Conservation (phyloP, 108 stramenopile species). For the Chaetoceros tenuissimus region DNA sequence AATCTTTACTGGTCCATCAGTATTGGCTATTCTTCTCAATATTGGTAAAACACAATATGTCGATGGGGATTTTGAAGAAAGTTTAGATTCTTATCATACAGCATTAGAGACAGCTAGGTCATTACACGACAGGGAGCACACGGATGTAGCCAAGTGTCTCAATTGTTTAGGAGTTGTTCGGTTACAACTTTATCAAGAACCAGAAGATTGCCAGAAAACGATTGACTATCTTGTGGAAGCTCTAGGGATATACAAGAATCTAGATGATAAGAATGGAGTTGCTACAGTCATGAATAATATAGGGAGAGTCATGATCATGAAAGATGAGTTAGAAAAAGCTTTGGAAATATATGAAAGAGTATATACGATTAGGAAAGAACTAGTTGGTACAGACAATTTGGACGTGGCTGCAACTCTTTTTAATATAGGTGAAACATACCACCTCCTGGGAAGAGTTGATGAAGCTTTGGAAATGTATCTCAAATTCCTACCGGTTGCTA, state of each 20-base stretch:
- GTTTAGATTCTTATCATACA: constrained; percentile 22
- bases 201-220: background rate
- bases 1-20: too few species aligned
- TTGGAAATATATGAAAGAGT: constrained; percentile 36
- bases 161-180: constrained; percentile 49
- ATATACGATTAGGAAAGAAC: constrained; percentile 20
- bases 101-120: constrained; percentile 15
- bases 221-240: constrained; percentile 3
- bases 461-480: constrained; percentile 44
- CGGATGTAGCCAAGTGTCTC: constrained; percentile 9
- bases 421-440: constrained; percentile 54
- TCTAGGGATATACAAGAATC: background rate
- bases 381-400: constrained; percentile 35
- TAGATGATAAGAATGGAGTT: constrained; percentile 18
- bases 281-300: constrained; percentile 57
- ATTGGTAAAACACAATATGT: constrained; percentile 46
- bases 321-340: constrained; percentile 35
- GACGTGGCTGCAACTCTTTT: constrained; percentile 46
- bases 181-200: constrained; percentile 22
- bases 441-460: constrained; percentile 40
- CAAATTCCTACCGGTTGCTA: constrained; percentile 43
- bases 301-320: constrained; percentile 49
- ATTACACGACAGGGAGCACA: too few species aligned
- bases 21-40: constrained; percentile 43
- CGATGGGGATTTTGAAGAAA: constrained; percentile 18